Evolutionary conservation across 108 stramenopile species (phyloP).

Genomic region (Epithemia pelagica): DNA sequence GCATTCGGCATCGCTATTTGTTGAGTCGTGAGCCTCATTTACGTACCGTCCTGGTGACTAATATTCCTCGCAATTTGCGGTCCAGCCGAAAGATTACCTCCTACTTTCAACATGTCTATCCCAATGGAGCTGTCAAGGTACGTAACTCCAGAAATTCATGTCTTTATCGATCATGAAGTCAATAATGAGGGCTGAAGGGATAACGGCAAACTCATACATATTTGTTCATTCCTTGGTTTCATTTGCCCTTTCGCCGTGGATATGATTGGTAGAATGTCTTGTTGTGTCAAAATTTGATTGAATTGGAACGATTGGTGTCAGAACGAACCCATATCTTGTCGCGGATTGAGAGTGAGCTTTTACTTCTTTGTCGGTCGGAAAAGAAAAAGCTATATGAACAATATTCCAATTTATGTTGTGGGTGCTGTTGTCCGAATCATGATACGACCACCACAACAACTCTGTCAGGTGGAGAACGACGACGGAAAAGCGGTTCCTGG

Average conservation of each 20-base stretch:
- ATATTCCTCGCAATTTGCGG: constrained; percentile 84
- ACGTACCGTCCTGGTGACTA: constrained; percentile 78
- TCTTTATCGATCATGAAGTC: too few relatives aligned
- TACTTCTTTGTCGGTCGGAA: constrained; percentile 63
- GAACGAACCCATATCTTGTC: constrained; percentile 56
- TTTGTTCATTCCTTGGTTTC: too few relatives aligned
- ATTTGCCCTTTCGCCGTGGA: too few relatives aligned
- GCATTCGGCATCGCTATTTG: constrained; percentile 82
- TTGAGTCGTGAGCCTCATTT: constrained; percentile 78
- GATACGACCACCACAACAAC: neutral
- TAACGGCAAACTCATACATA: too few relatives aligned
- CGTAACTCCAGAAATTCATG: too few relatives aligned
- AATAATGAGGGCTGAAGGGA: too few relatives aligned
- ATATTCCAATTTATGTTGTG: constrained; percentile 1
- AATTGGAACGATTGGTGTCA: constrained; percentile 54
- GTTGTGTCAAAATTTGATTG: constrained; percentile 80
- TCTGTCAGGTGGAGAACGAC: neutral
- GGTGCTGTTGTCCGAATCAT: neutral
- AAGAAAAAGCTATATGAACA: constrained; percentile 53
- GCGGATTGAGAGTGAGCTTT: constrained; percentile 67
- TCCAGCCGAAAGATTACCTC: constrained; percentile 58
- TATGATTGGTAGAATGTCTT: constrained; percentile 56
- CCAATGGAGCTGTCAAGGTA: constrained; percentile 62
- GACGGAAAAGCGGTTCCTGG: neutral
- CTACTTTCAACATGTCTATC: constrained; percentile 85